Evolutionary conservation across 306 rosid genomes (phyloP).

Genomic region (Glycyrrhiza uralensis): DNA sequence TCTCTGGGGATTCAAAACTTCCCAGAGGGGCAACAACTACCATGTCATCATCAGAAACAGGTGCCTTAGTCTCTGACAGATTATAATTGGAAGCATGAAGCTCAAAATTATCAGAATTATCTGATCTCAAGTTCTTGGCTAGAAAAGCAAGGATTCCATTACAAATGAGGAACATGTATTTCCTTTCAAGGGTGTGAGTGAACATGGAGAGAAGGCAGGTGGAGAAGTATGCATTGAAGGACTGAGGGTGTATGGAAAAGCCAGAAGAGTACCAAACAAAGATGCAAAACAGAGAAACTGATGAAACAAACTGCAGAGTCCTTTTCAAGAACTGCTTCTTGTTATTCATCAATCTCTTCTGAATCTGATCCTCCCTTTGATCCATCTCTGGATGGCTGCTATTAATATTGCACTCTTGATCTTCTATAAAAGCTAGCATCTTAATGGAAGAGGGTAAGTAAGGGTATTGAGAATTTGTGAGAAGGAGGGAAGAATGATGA

Average conservation of each 20-base stretch:
- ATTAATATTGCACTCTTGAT: neutral
- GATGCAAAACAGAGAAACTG: constrained; percentile 39
- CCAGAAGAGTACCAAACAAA: constrained; percentile 39
- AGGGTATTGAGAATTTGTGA: neutral
- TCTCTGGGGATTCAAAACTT: neutral
- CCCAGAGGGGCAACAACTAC: neutral
- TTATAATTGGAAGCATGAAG: constrained; percentile 9
- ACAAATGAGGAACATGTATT: constrained; percentile 67
- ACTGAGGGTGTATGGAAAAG: constrained; percentile 39
- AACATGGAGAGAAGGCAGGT: constrained; percentile 47
- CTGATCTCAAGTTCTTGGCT: constrained; percentile 38
- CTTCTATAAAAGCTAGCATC: neutral
- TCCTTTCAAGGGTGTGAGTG: constrained; percentile 56
- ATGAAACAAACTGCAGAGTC: constrained; percentile 29
- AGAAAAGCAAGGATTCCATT: constrained; percentile 67
- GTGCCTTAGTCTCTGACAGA: constrained; percentile 9
- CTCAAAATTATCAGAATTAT: neutral
- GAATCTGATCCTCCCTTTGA: constrained; percentile 21
- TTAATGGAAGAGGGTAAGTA: neutral
- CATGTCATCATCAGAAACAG: neutral
- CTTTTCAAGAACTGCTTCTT: constrained; percentile 30
- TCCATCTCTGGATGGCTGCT: constrained; percentile 23
- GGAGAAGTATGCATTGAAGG: constrained; percentile 51
- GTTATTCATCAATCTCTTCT: neutral
- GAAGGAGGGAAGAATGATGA: neutral